Percentiles rank a stretch among this genome's conserved stretches.
These are phyloP conservation scores for Xylaria bambusicola DNA, from an alignment of 495 filamentous ascomycete genomes.

Conservation along the genomic window DNA sequence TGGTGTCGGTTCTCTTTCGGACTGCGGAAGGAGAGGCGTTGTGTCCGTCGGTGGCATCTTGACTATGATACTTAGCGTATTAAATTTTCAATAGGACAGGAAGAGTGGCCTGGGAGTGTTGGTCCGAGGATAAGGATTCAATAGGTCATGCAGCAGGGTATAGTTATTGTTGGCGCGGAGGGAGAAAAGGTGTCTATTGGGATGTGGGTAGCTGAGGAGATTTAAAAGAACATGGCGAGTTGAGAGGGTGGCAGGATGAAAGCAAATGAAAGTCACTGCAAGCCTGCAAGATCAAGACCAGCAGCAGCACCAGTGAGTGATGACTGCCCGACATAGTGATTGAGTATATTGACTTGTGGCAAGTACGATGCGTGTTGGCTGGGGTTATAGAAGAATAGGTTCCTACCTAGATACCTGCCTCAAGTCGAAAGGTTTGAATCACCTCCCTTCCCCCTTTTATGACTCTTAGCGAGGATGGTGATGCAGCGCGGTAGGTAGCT, in stretches of 20 bases:
- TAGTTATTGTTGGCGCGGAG: background rate
- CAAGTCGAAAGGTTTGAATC: too few relatives aligned
- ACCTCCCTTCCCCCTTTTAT: too few relatives aligned
- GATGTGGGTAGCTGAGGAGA: background rate
- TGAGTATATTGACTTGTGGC: background rate
- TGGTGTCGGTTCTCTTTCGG: slow-evolving; percentile 23
- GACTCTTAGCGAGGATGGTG: too few relatives aligned
- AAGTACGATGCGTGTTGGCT: too few relatives aligned
- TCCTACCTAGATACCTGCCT: too few relatives aligned
- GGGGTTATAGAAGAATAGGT: too few relatives aligned
- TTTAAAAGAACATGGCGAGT: background rate
- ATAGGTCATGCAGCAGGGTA: slow-evolving; percentile 22
- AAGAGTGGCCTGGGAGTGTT: slow-evolving; percentile 2
- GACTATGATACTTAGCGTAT: background rate
- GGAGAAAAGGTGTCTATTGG: background rate
- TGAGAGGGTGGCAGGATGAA: too few relatives aligned
- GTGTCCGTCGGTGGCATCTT: slow-evolving; percentile 33
- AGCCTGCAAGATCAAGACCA: too few relatives aligned
- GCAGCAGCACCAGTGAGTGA: background rate
- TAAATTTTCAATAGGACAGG: slow-evolving; percentile 7
- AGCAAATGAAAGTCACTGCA: too few relatives aligned
- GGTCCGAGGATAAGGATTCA: background rate
- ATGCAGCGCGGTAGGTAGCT: too few relatives aligned
- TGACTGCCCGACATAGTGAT: background rate
- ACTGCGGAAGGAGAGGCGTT: slow-evolving; percentile 42